Evolutionary conservation across 768 basidiomycete genomes (phyloP).

Genomic region (Crassisporium funariophilum): DNA sequence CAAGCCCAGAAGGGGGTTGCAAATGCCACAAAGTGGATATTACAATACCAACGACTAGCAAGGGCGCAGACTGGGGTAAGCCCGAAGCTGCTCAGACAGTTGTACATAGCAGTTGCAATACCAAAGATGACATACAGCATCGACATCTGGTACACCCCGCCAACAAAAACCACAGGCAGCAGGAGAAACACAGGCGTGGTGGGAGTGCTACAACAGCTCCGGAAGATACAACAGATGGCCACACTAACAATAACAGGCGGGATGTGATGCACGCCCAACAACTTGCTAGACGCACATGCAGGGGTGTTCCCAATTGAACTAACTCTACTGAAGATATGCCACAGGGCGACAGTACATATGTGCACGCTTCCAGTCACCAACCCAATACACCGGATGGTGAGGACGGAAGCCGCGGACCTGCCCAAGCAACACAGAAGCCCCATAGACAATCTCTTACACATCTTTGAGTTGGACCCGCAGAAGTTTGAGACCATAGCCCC

Average conservation of each 20-base stretch:
- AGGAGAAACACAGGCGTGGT: slow-evolving; percentile 1
- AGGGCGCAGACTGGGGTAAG: slow-evolving; percentile 3
- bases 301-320: slow-evolving; percentile 10
- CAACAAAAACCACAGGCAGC: background rate
- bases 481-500: background rate
- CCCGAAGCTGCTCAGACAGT: slow-evolving; percentile 3
- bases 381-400: background rate
- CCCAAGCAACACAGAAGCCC: background rate
- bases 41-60: slow-evolving; percentile 6
- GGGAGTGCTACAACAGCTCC: background rate
- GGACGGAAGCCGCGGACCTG: background rate
- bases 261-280: slow-evolving; percentile 2
- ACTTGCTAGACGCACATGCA: slow-evolving; percentile 12
- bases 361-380: slow-evolving; percentile 8
- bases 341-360: slow-evolving; percentile 4
- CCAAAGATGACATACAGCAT: slow-evolving; percentile 19
- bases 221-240: slow-evolving; percentile 9
- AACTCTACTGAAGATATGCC: slow-evolving; percentile 6
- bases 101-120: slow-evolving; percentile 9
- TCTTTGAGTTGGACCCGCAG: background rate
- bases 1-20: slow-evolving; percentile 7
- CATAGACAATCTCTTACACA: slow-evolving; percentile 1
- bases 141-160: slow-evolving; percentile 15
- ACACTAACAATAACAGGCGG: slow-evolving; percentile 20
- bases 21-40: slow-evolving; percentile 7